Conservation (phyloP, 495 filamentous ascomycete species). For the Collariella sp. region DNA sequence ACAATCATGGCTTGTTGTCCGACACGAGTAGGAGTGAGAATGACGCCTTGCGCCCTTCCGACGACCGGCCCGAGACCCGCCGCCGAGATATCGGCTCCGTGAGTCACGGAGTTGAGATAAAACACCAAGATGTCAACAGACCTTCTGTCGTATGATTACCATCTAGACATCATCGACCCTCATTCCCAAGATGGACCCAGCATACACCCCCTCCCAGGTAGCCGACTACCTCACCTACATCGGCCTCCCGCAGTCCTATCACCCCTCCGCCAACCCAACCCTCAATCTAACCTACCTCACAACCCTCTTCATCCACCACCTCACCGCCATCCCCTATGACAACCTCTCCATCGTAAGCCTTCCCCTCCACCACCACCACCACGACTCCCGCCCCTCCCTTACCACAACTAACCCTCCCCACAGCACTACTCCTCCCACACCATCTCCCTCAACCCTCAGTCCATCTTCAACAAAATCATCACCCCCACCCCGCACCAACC, state of each 20-base stretch:
- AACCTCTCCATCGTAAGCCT: slow-evolving; percentile 40
- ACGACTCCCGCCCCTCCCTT: no score
- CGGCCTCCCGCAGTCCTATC: slow-evolving; percentile 21
- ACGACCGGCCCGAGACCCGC: background rate
- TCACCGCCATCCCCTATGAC: slow-evolving; percentile 58
- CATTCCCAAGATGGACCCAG: slow-evolving; percentile 6
- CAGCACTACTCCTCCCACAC: slow-evolving; percentile 39
- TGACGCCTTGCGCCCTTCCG: slow-evolving; percentile 14
- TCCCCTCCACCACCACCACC: no score
- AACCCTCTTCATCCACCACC: slow-evolving; percentile 43
- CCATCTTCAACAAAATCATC: slow-evolving; percentile 56
- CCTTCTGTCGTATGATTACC: background rate
- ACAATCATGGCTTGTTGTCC: no score
- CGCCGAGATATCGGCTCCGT: background rate
- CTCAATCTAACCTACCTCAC: slow-evolving; percentile 31
- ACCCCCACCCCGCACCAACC: slow-evolving; percentile 30
- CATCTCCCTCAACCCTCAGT: slow-evolving; percentile 44
- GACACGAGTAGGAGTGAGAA: no score
- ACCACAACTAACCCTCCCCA: no score
- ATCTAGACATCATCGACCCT: background rate
- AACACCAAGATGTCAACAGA: background rate
- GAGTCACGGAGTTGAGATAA: background rate
- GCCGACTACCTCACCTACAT: slow-evolving; percentile 23
- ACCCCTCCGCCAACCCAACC: slow-evolving; percentile 20
- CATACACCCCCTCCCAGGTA: slow-evolving; percentile 16